Conservation (phyloP, 352 stramenopile genomes). For the Phytopythium kandeliae region DNA sequence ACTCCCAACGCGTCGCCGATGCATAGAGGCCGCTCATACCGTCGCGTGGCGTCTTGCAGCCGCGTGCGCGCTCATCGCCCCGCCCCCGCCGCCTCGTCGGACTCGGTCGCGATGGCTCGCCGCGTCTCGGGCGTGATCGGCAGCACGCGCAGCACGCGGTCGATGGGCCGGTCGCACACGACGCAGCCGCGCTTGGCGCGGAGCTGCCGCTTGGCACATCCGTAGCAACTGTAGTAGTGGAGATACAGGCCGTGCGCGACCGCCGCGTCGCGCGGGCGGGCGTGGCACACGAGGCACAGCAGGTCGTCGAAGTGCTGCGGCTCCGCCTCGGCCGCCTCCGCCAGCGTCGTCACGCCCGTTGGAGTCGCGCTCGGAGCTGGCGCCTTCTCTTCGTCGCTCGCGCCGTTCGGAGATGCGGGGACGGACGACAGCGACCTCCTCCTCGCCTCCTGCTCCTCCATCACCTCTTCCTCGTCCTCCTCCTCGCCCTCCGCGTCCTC, state of each 20-base stretch:
- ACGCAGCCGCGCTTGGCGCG: slow-evolving; percentile 46
- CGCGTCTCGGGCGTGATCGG: slow-evolving; percentile 54
- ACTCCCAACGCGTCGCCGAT: no score
- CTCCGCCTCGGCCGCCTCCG: slow-evolving; percentile 8
- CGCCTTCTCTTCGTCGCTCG: slow-evolving; percentile 14
- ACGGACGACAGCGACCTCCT: slow-evolving; percentile 3
- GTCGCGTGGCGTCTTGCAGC: no score
- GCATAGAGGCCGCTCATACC: no score
- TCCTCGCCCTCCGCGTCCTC: slow-evolving; percentile 44
- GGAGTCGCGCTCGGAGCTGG: slow-evolving; percentile 6
- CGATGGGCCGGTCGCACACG: slow-evolving; percentile 77
- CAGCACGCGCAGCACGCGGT: slow-evolving; percentile 65
- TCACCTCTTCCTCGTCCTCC: slow-evolving; percentile 34
- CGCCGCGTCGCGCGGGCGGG: slow-evolving; percentile 52
- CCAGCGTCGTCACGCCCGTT: background rate
- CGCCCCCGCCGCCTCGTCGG: no score
- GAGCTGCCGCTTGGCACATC: slow-evolving; percentile 64
- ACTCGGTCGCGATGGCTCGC: slow-evolving; percentile 25
- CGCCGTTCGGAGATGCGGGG: background rate
- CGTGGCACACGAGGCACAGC: slow-evolving; percentile 59
- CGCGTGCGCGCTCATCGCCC: no score
- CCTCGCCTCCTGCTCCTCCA: slow-evolving; percentile 25
- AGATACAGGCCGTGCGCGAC: slow-evolving; percentile 77
- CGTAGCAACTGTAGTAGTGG: slow-evolving; percentile 79
- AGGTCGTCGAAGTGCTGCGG: slow-evolving; percentile 47